Conservation (phyloP, 192 early-diverging fungal species). For the Piromyces finnis region DNA sequence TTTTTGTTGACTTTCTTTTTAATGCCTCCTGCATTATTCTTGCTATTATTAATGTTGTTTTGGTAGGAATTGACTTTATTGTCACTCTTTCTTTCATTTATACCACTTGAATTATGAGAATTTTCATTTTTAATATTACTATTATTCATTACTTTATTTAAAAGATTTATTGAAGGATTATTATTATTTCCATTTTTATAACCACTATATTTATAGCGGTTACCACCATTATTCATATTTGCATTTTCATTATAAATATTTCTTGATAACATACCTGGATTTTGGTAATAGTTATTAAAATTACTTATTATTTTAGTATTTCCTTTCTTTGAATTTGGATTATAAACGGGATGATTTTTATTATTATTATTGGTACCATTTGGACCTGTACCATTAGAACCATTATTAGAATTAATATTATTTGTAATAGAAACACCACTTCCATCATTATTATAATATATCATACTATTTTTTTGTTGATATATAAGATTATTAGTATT, state of each 20-base stretch:
- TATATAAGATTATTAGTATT: neutral
- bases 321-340: neutral
- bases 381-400: neutral
- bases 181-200: neutral
- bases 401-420: neutral
- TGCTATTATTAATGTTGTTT: neutral
- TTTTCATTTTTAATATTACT: neutral
- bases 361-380: neutral
- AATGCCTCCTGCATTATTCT: too few species aligned
- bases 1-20: neutral
- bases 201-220: neutral
- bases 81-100: neutral
- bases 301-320: neutral
- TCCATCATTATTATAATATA: neutral
- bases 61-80: neutral
- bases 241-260: neutral
- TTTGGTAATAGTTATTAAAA: neutral
- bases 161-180: neutral
- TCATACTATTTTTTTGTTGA: neutral
- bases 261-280: neutral
- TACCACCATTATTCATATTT: neutral
- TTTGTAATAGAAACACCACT: neutral
- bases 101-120: neutral
- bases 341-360: neutral
- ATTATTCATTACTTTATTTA: neutral